phyloP scores from a whole-genome alignment of 768 basidiomycete species.

The Tricholoma bakamatsutake region DNA sequence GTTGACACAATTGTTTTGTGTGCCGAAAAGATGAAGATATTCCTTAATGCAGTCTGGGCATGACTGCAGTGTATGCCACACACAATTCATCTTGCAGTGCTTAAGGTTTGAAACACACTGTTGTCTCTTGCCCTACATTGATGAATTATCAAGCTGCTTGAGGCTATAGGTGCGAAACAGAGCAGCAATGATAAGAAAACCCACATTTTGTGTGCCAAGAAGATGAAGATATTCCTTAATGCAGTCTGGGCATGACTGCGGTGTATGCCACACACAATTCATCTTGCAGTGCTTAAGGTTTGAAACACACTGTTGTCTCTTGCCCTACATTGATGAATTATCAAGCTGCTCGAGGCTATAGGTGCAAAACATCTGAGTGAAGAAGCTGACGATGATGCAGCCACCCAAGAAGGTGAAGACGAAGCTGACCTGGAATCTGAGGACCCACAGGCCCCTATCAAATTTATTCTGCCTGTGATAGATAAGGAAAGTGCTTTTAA shows the following conservation, averaged over 20 bases:
- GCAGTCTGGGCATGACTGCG: no score
- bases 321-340: background rate
- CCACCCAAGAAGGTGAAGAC: background rate
- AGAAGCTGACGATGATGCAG: background rate
- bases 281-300: no score
- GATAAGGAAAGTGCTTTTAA: background rate
- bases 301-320: no score
- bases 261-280: no score
- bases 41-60: no score
- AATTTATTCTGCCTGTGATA: background rate
- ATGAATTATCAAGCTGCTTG: background rate
- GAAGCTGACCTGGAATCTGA: background rate
- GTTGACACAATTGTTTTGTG: background rate
- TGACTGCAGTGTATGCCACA: no score
- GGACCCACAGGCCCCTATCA: background rate
- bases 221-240: no score
- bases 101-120: no score
- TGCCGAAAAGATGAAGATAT: no score
- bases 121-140: no score
- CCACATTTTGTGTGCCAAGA: no score
- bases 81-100: no score
- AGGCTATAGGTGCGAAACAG: background rate
- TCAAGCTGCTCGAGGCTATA: conserved; percentile 1
- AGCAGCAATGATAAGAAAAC: background rate
- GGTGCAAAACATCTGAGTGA: background rate